These are phyloP conservation scores for Cyamopsis tetragonoloba DNA, from an alignment of 306 rosid genomes.

Conservation along the genomic window DNA sequence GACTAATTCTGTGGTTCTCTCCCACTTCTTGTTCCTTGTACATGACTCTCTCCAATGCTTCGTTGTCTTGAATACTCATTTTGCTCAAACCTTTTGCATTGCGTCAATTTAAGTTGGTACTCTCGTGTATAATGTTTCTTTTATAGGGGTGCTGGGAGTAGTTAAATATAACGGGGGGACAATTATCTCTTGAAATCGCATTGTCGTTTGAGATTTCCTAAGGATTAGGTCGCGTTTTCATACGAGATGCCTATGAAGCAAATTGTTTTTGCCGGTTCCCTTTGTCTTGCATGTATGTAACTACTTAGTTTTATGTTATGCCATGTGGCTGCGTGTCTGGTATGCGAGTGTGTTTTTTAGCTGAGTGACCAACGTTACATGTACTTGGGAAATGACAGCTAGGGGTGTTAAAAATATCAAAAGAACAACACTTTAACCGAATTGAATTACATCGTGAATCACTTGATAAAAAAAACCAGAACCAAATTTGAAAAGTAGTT, in stretches of 20 bases:
- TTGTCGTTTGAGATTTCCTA: slow-evolving; percentile 6
- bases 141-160: not conserved
- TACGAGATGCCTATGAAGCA: slow-evolving; percentile 20
- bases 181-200: not conserved
- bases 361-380: too few relatives aligned
- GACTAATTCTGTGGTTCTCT: slow-evolving; percentile 5
- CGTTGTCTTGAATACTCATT: not conserved
- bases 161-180: not conserved
- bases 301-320: not conserved
- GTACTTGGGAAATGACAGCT: too few relatives aligned
- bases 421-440: too few relatives aligned
- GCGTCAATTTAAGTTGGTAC: not conserved
- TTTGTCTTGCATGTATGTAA: slow-evolving; percentile 12
- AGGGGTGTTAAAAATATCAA: too few relatives aligned
- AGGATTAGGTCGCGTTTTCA: not conserved
- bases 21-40: not conserved
- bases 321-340: not conserved
- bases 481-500: too few relatives aligned
- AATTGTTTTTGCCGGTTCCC: slow-evolving; percentile 2
- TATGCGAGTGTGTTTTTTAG: not conserved
- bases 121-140: not conserved
- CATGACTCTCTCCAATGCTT: not conserved
- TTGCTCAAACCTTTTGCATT: not conserved
- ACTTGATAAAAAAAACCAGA: too few relatives aligned
- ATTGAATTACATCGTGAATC: too few relatives aligned